Evolutionary conservation across 257 asterid species (phyloP).

Genomic region (Solanum virginianum): DNA sequence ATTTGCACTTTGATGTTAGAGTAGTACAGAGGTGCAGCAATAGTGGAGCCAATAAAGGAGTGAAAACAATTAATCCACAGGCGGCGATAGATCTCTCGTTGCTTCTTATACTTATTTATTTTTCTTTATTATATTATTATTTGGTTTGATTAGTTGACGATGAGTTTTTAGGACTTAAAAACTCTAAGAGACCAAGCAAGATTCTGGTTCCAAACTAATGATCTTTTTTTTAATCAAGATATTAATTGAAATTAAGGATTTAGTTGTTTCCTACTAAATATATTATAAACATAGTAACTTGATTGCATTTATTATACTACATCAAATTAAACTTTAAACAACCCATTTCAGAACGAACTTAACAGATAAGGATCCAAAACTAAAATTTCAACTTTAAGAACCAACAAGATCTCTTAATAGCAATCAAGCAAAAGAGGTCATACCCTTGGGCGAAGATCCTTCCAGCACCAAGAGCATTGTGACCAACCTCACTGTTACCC

Average conservation of each 20-base stretch:
- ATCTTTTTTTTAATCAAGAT: not conserved
- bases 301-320: not conserved
- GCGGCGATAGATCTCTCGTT: not conserved
- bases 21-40: not conserved
- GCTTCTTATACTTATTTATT: not conserved
- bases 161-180: not conserved
- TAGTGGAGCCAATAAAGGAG: not conserved
- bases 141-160: not conserved
- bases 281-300: not conserved
- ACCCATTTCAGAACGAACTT: not conserved
- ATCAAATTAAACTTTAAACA: not conserved
- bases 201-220: not conserved
- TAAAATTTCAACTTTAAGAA: not conserved
- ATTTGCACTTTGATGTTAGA: not conserved
- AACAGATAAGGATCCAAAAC: not conserved
- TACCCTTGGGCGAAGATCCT: conserved; percentile 96
- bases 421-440: not conserved
- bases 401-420: not conserved
- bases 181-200: not conserved
- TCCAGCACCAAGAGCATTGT: conserved; percentile 99
- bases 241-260: not conserved
- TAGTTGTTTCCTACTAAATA: not conserved
- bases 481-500: conserved; percentile 99
- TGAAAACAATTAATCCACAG: not conserved
- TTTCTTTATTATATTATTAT: not conserved